Percentiles rank a stretch among this genome's conserved stretches.
Evolutionary conservation across 2,329 filamentous ascomycete genomes (phyloP).

Genomic region (Sordariomycetes sp.): DNA sequence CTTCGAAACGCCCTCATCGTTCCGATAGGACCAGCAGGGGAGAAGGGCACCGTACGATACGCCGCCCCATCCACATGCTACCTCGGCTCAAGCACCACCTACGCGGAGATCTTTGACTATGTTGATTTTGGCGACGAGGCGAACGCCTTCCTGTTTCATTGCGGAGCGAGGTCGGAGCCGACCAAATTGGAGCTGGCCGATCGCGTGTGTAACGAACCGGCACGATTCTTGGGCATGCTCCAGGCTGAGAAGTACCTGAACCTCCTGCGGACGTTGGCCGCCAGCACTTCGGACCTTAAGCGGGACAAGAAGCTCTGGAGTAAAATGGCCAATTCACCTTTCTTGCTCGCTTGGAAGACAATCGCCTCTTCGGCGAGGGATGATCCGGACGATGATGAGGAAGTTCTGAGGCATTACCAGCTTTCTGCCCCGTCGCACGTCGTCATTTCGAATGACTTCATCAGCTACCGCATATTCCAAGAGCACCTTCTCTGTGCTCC

Average conservation of each 20-base stretch:
- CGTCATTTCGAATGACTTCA: slow-evolving; percentile 78
- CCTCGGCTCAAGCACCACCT: slow-evolving; percentile 59
- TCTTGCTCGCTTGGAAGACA: slow-evolving; percentile 67
- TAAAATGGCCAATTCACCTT: slow-evolving; percentile 64
- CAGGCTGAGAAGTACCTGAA: slow-evolving; percentile 81
- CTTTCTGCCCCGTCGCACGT: slow-evolving; percentile 63
- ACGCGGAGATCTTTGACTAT: slow-evolving; percentile 91
- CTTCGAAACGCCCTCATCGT: slow-evolving; percentile 61
- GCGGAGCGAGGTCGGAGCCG: slow-evolving; percentile 85
- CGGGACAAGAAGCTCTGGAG: slow-evolving; percentile 69
- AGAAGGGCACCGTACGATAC: slow-evolving; percentile 5
- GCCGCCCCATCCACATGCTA: slow-evolving; percentile 33
- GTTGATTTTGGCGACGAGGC: slow-evolving; percentile 85
- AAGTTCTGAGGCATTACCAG: slow-evolving; percentile 65
- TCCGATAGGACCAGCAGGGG: slow-evolving; percentile 41
- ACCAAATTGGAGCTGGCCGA: slow-evolving; percentile 76
- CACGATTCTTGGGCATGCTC: slow-evolving; percentile 68
- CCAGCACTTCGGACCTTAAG: slow-evolving; percentile 58
- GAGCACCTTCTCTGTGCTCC: slow-evolving; percentile 75
- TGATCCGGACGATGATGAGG: slow-evolving; percentile 40
- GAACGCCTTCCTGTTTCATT: slow-evolving; percentile 78
- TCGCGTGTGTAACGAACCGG: slow-evolving; percentile 75
- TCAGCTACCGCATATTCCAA: slow-evolving; percentile 82
- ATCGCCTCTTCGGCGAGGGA: slow-evolving; percentile 4
- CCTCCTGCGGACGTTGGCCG: slow-evolving; percentile 70